phyloP scores from a whole-genome alignment of 1,139 yeast species.

The Zygosaccharomyces pseudobailii region DNA sequence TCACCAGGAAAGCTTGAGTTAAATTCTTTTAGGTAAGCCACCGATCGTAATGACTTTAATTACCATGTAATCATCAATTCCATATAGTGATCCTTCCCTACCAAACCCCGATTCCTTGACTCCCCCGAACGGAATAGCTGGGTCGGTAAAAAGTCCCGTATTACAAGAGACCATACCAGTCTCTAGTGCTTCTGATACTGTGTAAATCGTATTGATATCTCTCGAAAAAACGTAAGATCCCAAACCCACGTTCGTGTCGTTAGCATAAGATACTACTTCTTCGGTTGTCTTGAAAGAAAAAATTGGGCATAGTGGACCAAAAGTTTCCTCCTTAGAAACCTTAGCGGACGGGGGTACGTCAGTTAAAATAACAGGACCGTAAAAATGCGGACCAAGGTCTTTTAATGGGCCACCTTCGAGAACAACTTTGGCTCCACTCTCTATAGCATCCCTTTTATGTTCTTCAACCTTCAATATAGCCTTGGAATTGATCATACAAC shows the following conservation, averaged over 20 bases:
- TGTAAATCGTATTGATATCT: constrained; percentile 56
- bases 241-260: constrained; percentile 64
- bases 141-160: constrained; percentile 68
- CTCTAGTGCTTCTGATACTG: constrained; percentile 65
- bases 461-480: constrained; percentile 64
- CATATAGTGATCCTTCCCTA: constrained; percentile 74
- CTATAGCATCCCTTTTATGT: constrained; percentile 70
- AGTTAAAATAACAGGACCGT: constrained; percentile 67
- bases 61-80: constrained; percentile 67
- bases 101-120: constrained; percentile 78
- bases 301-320: constrained; percentile 85
- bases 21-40: constrained; percentile 16
- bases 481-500: constrained; percentile 68
- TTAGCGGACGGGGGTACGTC: constrained; percentile 60
- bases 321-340: constrained; percentile 73
- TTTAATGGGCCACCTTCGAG: constrained; percentile 61
- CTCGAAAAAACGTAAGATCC: constrained; percentile 78
- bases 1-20: neutral
- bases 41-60: constrained; percentile 59
- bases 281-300: constrained; percentile 60
- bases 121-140: constrained; percentile 76
- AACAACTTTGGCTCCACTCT: constrained; percentile 64
- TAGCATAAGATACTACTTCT: constrained; percentile 66
- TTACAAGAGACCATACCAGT: constrained; percentile 81
- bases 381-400: constrained; percentile 71